These are phyloP conservation scores for Camellia lanceoleosa DNA, from an alignment of 148 eudicot genomes.

Conservation along the genomic window DNA sequence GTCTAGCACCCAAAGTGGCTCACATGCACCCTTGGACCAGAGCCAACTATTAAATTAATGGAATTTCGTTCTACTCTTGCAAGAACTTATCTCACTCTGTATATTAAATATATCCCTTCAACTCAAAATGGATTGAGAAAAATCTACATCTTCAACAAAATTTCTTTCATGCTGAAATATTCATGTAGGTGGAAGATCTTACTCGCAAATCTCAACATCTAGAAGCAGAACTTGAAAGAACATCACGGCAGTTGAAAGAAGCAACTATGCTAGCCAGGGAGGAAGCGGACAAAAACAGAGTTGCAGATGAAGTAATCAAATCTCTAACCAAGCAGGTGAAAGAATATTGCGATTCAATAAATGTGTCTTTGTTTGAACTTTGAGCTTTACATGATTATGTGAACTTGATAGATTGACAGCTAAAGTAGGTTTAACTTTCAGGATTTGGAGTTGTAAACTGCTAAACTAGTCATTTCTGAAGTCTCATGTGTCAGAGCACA, in stretches of 20 bases:
- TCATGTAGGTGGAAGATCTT: slow-evolving; percentile 61
- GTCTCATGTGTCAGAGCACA: background rate
- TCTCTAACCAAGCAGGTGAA: slow-evolving; percentile 68
- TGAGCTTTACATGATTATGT: background rate
- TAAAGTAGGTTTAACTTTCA: background rate
- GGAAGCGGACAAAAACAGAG: slow-evolving; percentile 63
- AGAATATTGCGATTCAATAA: slow-evolving; percentile 2
- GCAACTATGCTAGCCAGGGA: slow-evolving; percentile 49
- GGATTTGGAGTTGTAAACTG: background rate
- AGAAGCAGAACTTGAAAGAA: slow-evolving; percentile 59
- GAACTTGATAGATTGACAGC: background rate
- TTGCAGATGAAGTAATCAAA: slow-evolving; percentile 72
- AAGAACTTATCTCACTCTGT: background rate
- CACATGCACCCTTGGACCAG: slow-evolving; percentile 7
- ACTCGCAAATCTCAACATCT: slow-evolving; percentile 57
- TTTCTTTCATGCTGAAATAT: background rate
- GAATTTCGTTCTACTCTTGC: background rate
- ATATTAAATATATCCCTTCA: background rate
- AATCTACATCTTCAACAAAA: background rate
- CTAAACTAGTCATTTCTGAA: background rate
- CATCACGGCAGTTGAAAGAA: slow-evolving; percentile 55
- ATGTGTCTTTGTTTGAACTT: background rate
- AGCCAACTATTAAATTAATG: background rate
- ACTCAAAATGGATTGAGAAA: background rate
- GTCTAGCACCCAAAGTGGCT: background rate